A percentile compares a stretch with the other conserved stretches of the same genome.
Conservation (phyloP, 805 yeast genomes). For the Candida khao-thaluensis region DNA sequence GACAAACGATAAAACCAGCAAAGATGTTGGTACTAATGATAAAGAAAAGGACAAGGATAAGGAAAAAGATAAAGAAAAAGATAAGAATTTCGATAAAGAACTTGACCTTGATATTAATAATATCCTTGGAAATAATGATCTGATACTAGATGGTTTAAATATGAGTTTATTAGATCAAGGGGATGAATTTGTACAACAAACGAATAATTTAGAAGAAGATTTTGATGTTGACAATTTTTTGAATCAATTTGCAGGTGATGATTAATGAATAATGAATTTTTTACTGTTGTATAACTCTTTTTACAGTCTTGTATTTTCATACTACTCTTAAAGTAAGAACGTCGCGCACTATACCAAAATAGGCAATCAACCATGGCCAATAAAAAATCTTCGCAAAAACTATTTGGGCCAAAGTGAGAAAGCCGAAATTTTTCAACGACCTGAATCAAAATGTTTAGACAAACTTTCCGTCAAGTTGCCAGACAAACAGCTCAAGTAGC, state of each 20-base stretch:
- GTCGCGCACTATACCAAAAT: no score
- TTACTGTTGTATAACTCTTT: no score
- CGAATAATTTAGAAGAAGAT: conserved; percentile 33
- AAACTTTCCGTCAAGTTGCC: conserved; percentile 58
- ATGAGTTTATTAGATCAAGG: conserved; percentile 35
- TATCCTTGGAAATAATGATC: conserved; percentile 38
- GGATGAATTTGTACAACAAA: conserved; percentile 9
- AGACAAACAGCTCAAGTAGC: conserved; percentile 56
- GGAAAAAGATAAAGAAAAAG: neutral
- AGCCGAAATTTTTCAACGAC: conserved; percentile 13
- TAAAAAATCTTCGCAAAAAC: conserved; percentile 20
- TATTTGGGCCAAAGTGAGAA: conserved; percentile 1
- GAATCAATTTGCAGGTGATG: conserved; percentile 41
- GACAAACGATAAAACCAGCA: neutral
- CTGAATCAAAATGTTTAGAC: conserved; percentile 53
- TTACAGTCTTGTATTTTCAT: no score
- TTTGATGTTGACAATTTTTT: conserved; percentile 46
- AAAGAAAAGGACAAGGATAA: neutral
- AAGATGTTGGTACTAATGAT: neutral
- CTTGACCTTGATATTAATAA: conserved; percentile 35
- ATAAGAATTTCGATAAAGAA: conserved; percentile 3
- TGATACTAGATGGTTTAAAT: conserved; percentile 42
- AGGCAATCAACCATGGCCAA: conserved; percentile 35
- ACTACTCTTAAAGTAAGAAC: no score
- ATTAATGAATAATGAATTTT: conserved; percentile 15